Conservation (phyloP, 176 grass and related monocot genomes). For the Leersia perrieri region DNA sequence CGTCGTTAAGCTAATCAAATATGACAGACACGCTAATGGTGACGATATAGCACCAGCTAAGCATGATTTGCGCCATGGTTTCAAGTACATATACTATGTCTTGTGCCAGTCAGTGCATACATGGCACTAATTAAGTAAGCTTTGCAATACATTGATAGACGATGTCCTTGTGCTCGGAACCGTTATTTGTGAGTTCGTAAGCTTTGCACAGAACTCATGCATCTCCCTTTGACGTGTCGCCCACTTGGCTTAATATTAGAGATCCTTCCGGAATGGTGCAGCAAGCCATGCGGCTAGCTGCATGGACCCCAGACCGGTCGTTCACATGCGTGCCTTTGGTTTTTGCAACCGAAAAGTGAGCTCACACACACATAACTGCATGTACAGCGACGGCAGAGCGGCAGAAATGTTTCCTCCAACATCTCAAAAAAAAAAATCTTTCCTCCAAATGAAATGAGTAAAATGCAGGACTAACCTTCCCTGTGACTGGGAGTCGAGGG, state of each 20-base stretch:
- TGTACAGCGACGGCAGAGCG: constrained; percentile 7
- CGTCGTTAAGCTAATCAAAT: neutral
- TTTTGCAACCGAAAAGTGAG: constrained; percentile 31
- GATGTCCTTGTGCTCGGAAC: neutral
- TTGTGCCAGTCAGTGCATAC: neutral
- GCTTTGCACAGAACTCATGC: too few relatives aligned
- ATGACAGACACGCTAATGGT: neutral
- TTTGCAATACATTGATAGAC: neutral
- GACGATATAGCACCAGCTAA: neutral
- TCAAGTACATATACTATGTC: neutral
- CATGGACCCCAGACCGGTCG: neutral
- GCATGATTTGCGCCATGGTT: neutral
- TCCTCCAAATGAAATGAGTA: neutral
- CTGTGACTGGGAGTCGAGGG: neutral
- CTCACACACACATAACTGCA: neutral
- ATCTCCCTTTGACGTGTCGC: neutral
- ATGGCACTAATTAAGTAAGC: too few relatives aligned
- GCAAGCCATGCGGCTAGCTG: neutral
- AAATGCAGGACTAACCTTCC: neutral
- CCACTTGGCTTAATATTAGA: neutral
- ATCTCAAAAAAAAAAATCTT: too few relatives aligned
- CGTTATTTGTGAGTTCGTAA: neutral
- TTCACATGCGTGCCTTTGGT: constrained; percentile 45
- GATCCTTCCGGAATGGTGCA: neutral
- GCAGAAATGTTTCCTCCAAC: neutral